Percentiles rank a stretch among this genome's conserved stretches.
phyloP scores from a whole-genome alignment of 2,329 filamentous ascomycete species.

The Pseudogymnoascus sp. region DNA sequence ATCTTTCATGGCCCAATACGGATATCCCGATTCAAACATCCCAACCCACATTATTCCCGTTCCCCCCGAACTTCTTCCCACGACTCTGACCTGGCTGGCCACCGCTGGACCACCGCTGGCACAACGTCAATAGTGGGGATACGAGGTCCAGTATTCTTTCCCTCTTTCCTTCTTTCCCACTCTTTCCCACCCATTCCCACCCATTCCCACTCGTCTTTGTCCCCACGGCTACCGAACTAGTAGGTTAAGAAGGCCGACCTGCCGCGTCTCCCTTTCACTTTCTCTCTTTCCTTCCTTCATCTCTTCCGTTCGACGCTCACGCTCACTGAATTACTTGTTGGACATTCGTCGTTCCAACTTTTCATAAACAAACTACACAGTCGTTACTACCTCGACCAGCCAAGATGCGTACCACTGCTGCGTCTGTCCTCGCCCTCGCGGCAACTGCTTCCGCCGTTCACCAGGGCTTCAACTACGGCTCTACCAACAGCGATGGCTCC shows the following conservation, averaged over 20 bases:
- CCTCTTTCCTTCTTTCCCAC: neutral
- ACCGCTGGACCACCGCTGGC: neutral
- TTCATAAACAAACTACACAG: neutral
- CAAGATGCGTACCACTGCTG: conserved; percentile 24
- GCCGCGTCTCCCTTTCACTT: neutral
- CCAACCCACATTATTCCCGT: neutral
- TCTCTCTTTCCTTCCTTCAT: neutral
- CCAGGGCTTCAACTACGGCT: conserved; percentile 69
- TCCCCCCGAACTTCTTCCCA: neutral
- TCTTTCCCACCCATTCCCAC: no score
- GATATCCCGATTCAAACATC: neutral
- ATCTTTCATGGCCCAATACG: neutral
- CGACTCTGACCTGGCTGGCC: no score
- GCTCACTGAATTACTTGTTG: neutral
- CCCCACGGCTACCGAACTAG: neutral
- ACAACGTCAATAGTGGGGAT: neutral
- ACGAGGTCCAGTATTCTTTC: conserved; percentile 3
- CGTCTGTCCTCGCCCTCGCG: conserved; percentile 21
- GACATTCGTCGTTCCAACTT: neutral
- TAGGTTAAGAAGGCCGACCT: neutral
- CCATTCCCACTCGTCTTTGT: neutral
- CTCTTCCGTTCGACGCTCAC: neutral
- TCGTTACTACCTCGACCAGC: neutral
- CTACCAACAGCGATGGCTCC: conserved; percentile 47
- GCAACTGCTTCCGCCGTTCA: conserved; percentile 27